A percentile compares a stretch with the other conserved stretches of the same genome.
Evolutionary conservation across 2,329 filamentous ascomycete genomes (phyloP).

Genomic region (Pleomassaria siparia): DNA sequence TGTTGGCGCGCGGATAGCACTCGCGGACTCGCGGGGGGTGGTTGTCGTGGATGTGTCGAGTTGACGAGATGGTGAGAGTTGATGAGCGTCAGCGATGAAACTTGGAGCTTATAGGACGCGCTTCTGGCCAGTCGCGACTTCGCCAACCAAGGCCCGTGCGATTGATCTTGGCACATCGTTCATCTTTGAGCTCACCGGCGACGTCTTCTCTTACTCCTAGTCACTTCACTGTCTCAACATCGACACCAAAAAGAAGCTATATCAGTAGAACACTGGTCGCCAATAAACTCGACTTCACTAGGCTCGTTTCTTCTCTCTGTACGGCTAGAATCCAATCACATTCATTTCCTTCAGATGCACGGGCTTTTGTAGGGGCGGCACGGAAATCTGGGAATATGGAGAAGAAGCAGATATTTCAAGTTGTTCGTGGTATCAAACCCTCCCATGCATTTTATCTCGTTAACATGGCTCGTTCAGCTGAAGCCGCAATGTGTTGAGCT

Average conservation of each 20-base stretch:
- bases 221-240: not conserved
- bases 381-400: constrained; percentile 25
- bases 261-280: too few species aligned
- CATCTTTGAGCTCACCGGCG: not conserved
- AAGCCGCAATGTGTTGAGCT: constrained; percentile 62
- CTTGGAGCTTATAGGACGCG: not conserved
- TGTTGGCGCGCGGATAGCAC: not conserved
- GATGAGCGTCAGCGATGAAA: not conserved
- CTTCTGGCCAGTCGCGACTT: not conserved
- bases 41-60: not conserved
- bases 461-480: constrained; percentile 45
- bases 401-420: constrained; percentile 45
- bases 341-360: too few species aligned
- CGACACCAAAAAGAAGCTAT: not conserved
- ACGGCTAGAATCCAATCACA: too few species aligned
- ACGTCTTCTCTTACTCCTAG: not conserved
- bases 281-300: too few species aligned
- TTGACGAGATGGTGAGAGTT: not conserved
- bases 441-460: not conserved
- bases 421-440: constrained; percentile 25
- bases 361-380: constrained; percentile 5
- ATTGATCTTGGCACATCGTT: not conserved
- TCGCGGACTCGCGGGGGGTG: not conserved
- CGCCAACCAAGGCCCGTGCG: not conserved
- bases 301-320: too few species aligned